Conservation (phyloP, 1,139 yeast genomes). For the Zygosaccharomyces pseudobailii region DNA sequence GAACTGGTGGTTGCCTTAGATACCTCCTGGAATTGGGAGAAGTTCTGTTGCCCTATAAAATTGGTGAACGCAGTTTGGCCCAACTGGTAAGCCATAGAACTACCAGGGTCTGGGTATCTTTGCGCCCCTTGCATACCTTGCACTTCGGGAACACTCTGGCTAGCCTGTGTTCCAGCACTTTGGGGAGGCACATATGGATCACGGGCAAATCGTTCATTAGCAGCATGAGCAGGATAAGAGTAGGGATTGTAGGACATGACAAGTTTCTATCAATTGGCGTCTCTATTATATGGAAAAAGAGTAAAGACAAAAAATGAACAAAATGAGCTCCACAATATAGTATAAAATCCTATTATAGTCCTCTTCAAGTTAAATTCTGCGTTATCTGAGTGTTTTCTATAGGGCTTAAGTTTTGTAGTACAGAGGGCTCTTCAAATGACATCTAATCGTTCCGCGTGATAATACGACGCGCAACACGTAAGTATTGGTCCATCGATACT, state of each 20-base stretch:
- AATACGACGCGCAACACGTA: conserved; percentile 6
- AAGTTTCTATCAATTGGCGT: background rate
- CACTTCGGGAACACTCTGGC: conserved; percentile 4
- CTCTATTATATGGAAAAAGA: background rate
- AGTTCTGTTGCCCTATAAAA: conserved; percentile 32
- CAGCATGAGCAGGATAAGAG: conserved; percentile 23
- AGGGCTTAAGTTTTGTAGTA: no score
- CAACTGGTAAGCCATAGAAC: conserved; percentile 82
- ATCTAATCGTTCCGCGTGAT: background rate
- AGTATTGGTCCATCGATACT: background rate
- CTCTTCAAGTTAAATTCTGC: no score
- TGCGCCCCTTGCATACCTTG: conserved; percentile 6
- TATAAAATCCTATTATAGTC: no score
- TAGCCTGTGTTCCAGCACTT: background rate
- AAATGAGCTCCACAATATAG: no score
- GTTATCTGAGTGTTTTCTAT: no score
- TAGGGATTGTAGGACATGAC: conserved; percentile 42
- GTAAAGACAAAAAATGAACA: no score
- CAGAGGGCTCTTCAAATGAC: no score
- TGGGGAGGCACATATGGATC: conserved; percentile 4
- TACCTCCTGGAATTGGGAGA: conserved; percentile 32
- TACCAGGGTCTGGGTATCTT: conserved; percentile 66
- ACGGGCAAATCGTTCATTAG: conserved; percentile 20
- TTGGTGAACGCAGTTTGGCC: conserved; percentile 74
- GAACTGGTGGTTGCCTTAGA: conserved; percentile 28